Percentiles rank a stretch among this genome's conserved stretches.
Conservation (phyloP, 1,284 basidiomycete genomes). For the Leccinum insolens region DNA sequence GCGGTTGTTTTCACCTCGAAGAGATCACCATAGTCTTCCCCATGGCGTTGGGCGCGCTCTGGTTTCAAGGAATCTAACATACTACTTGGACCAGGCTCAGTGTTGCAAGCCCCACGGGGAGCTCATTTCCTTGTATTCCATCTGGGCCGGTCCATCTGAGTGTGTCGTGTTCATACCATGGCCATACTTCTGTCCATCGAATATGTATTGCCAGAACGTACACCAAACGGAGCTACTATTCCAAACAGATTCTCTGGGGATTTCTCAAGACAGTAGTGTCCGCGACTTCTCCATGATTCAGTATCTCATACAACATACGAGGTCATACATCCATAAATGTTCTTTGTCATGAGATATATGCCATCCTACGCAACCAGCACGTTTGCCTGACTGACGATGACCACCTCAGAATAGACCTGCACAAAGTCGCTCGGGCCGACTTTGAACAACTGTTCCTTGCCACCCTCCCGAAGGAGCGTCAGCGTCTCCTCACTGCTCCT, state of each 20-base stretch:
- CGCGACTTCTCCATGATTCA: not conserved
- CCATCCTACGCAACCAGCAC: not conserved
- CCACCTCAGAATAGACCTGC: not conserved
- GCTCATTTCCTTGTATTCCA: too few species aligned
- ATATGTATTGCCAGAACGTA: not conserved
- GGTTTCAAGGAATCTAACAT: too few species aligned
- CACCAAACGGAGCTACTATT: not conserved
- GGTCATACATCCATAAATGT: not conserved
- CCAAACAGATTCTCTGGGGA: not conserved
- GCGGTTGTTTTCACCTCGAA: too few species aligned
- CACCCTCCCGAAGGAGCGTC: not conserved
- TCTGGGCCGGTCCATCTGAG: too few species aligned
- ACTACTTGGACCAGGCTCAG: too few species aligned
- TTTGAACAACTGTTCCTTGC: not conserved
- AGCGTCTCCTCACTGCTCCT: not conserved
- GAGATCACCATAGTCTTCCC: too few species aligned
- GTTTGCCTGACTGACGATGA: not conserved
- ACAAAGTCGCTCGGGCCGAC: conserved; percentile 2
- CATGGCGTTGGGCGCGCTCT: too few species aligned
- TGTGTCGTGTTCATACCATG: too few species aligned
- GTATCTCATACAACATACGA: not conserved
- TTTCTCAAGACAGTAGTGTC: too few species aligned
- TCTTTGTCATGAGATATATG: not conserved
- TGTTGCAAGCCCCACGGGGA: too few species aligned
- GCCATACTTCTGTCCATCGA: too few species aligned